Conservation (phyloP, 768 basidiomycete species). For the Leccinum obscurum region DNA sequence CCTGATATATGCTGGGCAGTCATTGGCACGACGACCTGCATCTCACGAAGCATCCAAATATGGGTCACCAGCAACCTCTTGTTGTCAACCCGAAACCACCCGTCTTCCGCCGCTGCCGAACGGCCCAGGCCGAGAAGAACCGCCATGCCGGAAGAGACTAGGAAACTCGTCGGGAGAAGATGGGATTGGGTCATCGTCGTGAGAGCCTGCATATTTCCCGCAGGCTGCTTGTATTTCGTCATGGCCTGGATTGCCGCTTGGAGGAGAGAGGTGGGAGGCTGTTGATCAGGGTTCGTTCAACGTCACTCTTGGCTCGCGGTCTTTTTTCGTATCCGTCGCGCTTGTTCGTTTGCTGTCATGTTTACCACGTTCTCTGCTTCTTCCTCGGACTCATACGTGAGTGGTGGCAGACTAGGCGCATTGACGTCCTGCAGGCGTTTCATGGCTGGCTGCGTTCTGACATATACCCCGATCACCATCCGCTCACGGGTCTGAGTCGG, state of each 20-base stretch:
- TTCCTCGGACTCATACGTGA: background rate
- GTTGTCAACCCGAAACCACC: conserved; percentile 8
- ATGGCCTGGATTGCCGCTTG: conserved; percentile 71
- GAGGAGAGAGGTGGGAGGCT: conserved; percentile 37
- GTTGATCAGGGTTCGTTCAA: conserved; percentile 14
- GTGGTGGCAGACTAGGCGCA: background rate
- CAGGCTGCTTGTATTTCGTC: conserved; percentile 70
- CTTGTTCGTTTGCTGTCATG: background rate
- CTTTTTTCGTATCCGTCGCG: conserved; percentile 1
- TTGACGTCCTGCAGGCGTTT: background rate
- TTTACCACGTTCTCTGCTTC: background rate
- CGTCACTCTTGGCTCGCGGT: background rate
- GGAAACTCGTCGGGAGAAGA: conserved; percentile 47
- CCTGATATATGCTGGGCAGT: conserved; percentile 90
- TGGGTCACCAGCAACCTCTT: conserved; percentile 94
- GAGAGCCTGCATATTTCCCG: conserved; percentile 69
- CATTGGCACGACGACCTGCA: conserved; percentile 85
- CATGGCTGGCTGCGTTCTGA: background rate
- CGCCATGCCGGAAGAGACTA: conserved; percentile 16
- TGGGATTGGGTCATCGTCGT: conserved; percentile 84
- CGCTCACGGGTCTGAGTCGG: background rate
- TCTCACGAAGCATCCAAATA: conserved; percentile 81
- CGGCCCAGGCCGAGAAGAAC: conserved; percentile 21
- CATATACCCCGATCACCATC: background rate
- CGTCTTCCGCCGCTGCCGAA: conserved; percentile 17